phyloP scores from a whole-genome alignment of 2,329 filamentous ascomycete species.

The Lachnellula willkommii region DNA sequence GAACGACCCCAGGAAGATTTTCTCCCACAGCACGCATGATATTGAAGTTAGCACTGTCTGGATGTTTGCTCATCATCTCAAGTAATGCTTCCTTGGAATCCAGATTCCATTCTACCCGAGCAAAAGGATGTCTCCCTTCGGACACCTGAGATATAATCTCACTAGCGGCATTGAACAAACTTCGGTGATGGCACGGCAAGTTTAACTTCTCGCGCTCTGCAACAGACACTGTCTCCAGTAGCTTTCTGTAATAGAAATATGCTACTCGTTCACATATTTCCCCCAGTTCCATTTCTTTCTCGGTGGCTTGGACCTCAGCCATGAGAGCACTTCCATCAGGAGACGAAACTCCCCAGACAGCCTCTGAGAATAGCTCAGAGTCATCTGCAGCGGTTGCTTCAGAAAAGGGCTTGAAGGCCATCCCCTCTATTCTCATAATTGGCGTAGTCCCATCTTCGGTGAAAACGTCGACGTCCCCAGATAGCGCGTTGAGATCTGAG shows the following conservation, averaged over 20 bases:
- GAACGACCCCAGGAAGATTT: slow-evolving; percentile 1
- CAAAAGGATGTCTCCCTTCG: not conserved
- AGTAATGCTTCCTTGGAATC: not conserved
- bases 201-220: not conserved
- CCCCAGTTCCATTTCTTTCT: not conserved
- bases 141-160: not conserved
- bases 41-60: not conserved
- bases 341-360: not conserved
- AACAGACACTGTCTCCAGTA: not conserved
- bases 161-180: not conserved
- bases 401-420: slow-evolving; percentile 3
- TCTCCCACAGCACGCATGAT: slow-evolving; percentile 1
- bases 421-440: not conserved
- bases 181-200: not conserved
- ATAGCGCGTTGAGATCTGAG: not conserved
- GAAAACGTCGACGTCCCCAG: slow-evolving; percentile 5
- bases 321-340: slow-evolving; percentile 2
- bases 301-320: not conserved
- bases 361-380: slow-evolving; percentile 6
- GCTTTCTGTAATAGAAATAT: slow-evolving; percentile 5
- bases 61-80: not conserved
- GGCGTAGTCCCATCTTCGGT: not conserved
- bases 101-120: not conserved
- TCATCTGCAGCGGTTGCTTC: slow-evolving; percentile 4
- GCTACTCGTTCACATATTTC: slow-evolving; percentile 1